Evolutionary conservation across 257 asterid species (phyloP).

Genomic region (Buddleja alternifolia): DNA sequence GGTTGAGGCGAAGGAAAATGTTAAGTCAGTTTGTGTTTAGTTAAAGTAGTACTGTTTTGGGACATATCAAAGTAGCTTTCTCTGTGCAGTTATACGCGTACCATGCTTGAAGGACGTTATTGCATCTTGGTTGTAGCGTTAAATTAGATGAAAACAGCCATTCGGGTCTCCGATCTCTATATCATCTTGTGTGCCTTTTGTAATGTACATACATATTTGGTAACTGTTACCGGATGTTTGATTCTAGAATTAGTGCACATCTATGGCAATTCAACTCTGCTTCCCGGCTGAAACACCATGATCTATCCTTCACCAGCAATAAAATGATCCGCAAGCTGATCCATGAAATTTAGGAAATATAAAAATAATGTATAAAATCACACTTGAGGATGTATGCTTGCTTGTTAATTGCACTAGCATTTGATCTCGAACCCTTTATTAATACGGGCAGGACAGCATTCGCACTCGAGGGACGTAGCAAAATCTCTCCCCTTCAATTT

Average conservation of each 20-base stretch:
- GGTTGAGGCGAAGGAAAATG: neutral
- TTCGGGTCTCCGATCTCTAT: neutral
- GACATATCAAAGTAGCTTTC: too few species aligned
- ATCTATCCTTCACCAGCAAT: too few species aligned
- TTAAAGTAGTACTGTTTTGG: too few species aligned
- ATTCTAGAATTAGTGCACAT: neutral
- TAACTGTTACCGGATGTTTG: neutral
- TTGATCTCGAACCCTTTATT: neutral
- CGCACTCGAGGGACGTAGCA: neutral
- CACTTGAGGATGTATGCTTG: neutral
- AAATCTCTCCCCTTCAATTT: conserved; percentile 12
- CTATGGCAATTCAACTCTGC: neutral
- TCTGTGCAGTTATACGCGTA: too few species aligned
- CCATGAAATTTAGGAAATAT: too few species aligned
- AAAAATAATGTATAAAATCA: neutral
- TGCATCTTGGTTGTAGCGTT: too few species aligned
- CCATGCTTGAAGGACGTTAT: too few species aligned
- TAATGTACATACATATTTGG: neutral
- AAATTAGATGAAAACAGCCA: neutral
- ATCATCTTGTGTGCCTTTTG: neutral
- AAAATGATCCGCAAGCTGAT: too few species aligned
- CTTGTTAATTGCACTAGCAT: neutral
- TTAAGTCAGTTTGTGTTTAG: too few species aligned
- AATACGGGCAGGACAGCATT: neutral
- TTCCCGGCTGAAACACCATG: neutral